Conservation (phyloP, 768 basidiomycete species). For the Calocybe gangraenosa region DNA sequence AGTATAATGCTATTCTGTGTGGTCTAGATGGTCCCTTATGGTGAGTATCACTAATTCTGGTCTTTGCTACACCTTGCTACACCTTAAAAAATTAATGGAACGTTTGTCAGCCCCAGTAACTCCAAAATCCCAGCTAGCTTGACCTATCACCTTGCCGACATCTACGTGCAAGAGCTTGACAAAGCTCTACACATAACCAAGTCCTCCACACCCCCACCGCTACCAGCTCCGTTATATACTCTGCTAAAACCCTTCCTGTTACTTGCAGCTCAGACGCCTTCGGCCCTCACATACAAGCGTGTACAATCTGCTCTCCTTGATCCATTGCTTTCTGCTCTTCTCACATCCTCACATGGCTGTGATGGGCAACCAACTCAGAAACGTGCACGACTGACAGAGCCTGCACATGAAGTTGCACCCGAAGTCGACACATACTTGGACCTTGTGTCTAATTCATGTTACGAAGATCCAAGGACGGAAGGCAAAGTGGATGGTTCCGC, state of each 20-base stretch:
- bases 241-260: conserved; percentile 67
- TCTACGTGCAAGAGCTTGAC: conserved; percentile 88
- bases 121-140: conserved; percentile 72
- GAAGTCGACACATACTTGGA: conserved; percentile 35
- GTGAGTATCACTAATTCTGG: conserved; percentile 36
- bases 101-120: conserved; percentile 60
- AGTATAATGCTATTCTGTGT: conserved; percentile 68
- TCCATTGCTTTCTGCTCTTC: conserved; percentile 62
- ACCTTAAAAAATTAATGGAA: no score
- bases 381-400: conserved; percentile 35
- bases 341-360: conserved; percentile 24
- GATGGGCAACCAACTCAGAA: conserved; percentile 41
- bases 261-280: conserved; percentile 66
- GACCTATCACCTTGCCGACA: conserved; percentile 82
- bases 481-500: conserved; percentile 26
- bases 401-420: conserved; percentile 17
- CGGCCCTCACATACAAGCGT: conserved; percentile 66
- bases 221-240: conserved; percentile 29
- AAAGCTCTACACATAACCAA: conserved; percentile 42
- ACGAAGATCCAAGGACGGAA: conserved; percentile 34
- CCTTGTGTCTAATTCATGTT: conserved; percentile 53
- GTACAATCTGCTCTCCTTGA: conserved; percentile 63
- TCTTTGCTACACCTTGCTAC: neutral
- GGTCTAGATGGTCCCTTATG: conserved; percentile 76
- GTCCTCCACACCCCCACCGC: conserved; percentile 42